phyloP scores from a whole-genome alignment of 306 rosid genomes.

The Biancaea sappan region DNA sequence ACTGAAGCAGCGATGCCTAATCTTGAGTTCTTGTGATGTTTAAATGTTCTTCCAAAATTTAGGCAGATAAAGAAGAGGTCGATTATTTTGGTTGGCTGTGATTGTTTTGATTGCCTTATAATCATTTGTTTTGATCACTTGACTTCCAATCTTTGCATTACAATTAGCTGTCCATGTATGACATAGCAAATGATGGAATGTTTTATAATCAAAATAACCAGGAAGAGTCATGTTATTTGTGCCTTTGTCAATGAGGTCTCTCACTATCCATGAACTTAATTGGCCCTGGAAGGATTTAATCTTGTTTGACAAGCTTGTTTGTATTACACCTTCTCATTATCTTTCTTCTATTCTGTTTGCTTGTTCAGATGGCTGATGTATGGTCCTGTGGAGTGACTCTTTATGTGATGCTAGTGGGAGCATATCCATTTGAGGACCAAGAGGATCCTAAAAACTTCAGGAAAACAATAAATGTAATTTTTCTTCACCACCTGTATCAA shows the following conservation, averaged over 20 bases:
- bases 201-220: not conserved
- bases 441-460: slow-evolving; percentile 56
- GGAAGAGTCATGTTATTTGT: not conserved
- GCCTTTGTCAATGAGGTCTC: not conserved
- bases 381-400: slow-evolving; percentile 82
- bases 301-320: slow-evolving; percentile 14
- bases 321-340: not conserved
- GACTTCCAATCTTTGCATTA: not conserved
- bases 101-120: slow-evolving; percentile 4
- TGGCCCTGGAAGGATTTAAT: not conserved
- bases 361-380: slow-evolving; percentile 63
- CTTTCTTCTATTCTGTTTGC: slow-evolving; percentile 12
- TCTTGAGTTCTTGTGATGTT: slow-evolving; percentile 8
- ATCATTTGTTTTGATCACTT: not conserved
- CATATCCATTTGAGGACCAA: slow-evolving; percentile 64
- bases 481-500: not conserved
- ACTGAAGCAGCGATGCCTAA: not conserved
- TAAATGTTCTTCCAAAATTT: not conserved
- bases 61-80: slow-evolving; percentile 12
- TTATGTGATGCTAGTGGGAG: slow-evolving; percentile 67
- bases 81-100: not conserved
- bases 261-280: not conserved
- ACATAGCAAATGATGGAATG: not conserved
- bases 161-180: not conserved
- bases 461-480: slow-evolving; percentile 49